Evolutionary conservation across 257 asterid genomes (phyloP).

Genomic region (Gynochthodes officinalis): DNA sequence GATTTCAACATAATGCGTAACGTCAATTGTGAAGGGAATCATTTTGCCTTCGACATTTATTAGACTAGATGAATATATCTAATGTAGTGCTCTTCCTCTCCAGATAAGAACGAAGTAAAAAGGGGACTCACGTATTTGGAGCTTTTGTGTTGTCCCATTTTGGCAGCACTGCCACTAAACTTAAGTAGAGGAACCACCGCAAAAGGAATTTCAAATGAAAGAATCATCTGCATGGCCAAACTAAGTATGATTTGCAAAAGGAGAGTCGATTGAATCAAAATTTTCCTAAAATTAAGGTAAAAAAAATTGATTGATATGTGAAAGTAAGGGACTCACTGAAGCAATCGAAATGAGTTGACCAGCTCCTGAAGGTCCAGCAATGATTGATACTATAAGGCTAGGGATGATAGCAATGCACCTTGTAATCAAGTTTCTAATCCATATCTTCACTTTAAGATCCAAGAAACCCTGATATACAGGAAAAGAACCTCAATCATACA

Average conservation of each 20-base stretch:
- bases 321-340: slow-evolving; percentile 48
- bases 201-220: slow-evolving; percentile 89
- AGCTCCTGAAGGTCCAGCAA: slow-evolving; percentile 88
- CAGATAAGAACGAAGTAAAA: not conserved
- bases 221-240: slow-evolving; percentile 56
- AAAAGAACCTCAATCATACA: not conserved
- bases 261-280: too few species aligned
- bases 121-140: slow-evolving; percentile 63
- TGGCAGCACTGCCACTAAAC: slow-evolving; percentile 69
- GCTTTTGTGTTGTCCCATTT: slow-evolving; percentile 79
- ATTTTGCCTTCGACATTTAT: too few species aligned
- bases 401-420: slow-evolving; percentile 86
- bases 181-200: slow-evolving; percentile 80
- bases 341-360: slow-evolving; percentile 87
- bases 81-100: too few species aligned
- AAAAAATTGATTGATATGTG: not conserved
- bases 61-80: too few species aligned
- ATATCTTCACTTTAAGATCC: slow-evolving; percentile 66
- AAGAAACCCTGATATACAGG: slow-evolving; percentile 58
- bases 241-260: not conserved
- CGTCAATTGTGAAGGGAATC: too few species aligned
- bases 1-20: too few species aligned
- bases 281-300: not conserved
- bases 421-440: slow-evolving; percentile 74
- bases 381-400: slow-evolving; percentile 69